Conservation (phyloP, 495 filamentous ascomycete genomes). For the Daldinia caldariorum region DNA sequence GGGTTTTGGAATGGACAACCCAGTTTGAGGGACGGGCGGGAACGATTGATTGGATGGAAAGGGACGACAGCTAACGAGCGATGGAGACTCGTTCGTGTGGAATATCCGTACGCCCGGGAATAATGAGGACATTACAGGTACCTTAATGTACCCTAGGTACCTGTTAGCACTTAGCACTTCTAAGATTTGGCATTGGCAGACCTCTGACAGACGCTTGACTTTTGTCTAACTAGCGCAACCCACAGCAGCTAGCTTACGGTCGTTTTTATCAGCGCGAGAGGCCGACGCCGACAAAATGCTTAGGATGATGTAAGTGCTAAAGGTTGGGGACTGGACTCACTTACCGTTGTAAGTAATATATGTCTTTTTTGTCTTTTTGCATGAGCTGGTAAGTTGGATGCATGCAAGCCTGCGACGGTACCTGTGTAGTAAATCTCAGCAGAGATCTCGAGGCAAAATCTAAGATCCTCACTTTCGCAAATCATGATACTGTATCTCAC, state of each 20-base stretch:
- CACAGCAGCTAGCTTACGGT: neutral
- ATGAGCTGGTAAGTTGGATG: neutral
- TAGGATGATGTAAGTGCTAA: no score
- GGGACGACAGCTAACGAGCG: constrained; percentile 1
- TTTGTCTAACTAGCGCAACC: neutral
- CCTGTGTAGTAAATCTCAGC: constrained; percentile 10
- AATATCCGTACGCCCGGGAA: constrained; percentile 28
- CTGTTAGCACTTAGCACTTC: constrained; percentile 3
- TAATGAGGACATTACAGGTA: constrained; percentile 10
- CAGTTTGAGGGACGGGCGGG: constrained; percentile 5
- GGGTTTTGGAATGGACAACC: neutral
- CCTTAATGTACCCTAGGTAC: no score
- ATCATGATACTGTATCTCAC: constrained; percentile 12
- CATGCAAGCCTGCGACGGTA: constrained; percentile 4
- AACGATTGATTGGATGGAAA: constrained; percentile 19
- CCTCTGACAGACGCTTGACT: no score
- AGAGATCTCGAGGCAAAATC: constrained; percentile 16
- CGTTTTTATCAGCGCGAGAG: constrained; percentile 22
- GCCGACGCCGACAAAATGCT: constrained; percentile 26
- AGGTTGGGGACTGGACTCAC: no score
- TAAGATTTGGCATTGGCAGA: neutral
- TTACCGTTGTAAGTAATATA: neutral
- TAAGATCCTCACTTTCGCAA: constrained; percentile 9
- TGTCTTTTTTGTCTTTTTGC: no score
- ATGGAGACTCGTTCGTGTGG: constrained; percentile 7